phyloP scores from a whole-genome alignment of 2,329 filamentous ascomycete genomes.

The Aspergillus ustus region DNA sequence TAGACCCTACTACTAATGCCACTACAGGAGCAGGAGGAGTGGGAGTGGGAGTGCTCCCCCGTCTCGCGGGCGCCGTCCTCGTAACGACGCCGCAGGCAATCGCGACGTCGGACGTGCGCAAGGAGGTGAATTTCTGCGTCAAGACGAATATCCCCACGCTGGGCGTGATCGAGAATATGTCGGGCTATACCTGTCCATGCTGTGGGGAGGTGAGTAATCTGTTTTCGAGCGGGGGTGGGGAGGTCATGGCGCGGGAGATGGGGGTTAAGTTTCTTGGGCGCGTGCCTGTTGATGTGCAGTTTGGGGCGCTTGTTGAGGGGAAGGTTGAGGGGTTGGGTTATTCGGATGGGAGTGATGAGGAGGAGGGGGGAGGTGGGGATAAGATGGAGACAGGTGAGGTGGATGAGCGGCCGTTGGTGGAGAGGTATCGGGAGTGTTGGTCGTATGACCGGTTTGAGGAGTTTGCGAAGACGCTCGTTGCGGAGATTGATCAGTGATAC shows the following conservation, averaged over 20 bases:
- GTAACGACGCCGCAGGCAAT: conserved; percentile 97
- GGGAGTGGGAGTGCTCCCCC: conserved; percentile 48
- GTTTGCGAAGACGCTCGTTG: conserved; percentile 43
- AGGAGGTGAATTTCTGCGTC: conserved; percentile 89
- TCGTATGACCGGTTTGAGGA: conserved; percentile 48
- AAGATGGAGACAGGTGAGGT: conserved; percentile 18
- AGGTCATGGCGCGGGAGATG: conserved; percentile 87
- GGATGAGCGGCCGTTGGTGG: conserved; percentile 44
- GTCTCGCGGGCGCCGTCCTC: conserved; percentile 85
- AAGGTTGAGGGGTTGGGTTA: conserved; percentile 30
- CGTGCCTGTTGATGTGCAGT: conserved; percentile 91
- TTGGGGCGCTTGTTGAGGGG: conserved; percentile 82
- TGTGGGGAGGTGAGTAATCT: conserved; percentile 86
- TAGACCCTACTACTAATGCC: conserved; percentile 25
- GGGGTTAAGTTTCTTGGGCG: conserved; percentile 80
- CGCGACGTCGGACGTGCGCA: conserved; percentile 88
- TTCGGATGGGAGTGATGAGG: conserved; percentile 29
- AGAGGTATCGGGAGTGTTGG: conserved; percentile 50
- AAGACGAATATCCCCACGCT: conserved; percentile 81
- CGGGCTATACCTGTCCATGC: conserved; percentile 59
- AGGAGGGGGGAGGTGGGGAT: conserved; percentile 28
- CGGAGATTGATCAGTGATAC: conserved; percentile 30
- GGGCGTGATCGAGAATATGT: conserved; percentile 96
- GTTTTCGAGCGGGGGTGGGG: conserved; percentile 87
- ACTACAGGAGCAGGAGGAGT: not conserved